These are phyloP conservation scores for Parmelia sp. DNA, from an alignment of 495 filamentous ascomycete genomes.

Conservation along the genomic window DNA sequence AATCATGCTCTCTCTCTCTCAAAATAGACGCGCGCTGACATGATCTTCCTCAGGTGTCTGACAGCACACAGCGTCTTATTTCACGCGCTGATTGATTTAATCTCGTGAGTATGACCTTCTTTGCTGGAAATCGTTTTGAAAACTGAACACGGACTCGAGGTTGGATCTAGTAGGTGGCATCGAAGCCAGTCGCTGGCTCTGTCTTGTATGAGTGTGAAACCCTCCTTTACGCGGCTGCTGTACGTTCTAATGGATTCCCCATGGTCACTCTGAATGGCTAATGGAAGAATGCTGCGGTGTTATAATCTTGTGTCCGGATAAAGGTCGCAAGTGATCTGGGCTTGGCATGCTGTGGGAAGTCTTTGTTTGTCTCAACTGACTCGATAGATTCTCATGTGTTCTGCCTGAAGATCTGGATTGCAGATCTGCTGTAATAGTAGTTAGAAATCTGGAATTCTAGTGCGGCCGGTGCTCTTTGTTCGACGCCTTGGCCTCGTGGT, in stretches of 20 bases:
- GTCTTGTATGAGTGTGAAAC: no score
- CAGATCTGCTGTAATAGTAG: no score
- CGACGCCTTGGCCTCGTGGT: background rate
- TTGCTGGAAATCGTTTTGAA: no score
- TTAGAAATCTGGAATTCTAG: no score
- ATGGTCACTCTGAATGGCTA: background rate
- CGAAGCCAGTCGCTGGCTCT: no score
- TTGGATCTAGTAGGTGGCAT: no score
- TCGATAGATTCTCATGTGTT: no score
- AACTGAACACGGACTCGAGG: no score
- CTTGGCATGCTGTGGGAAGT: no score
- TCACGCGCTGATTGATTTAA: background rate
- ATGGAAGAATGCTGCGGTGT: background rate
- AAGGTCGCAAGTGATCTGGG: background rate
- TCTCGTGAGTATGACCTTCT: constrained; percentile 22
- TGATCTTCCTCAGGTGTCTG: background rate
- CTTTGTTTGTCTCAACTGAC: no score
- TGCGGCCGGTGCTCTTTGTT: background rate
- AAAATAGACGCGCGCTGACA: background rate
- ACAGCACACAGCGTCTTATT: background rate
- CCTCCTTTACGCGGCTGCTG: no score
- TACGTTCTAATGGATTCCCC: no score
- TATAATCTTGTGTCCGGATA: background rate
- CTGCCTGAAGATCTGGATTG: background rate
- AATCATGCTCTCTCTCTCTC: background rate